Percentiles rank a stretch among this genome's conserved stretches.
These are phyloP conservation scores for Cercospora zeae-maydis DNA, from an alignment of 2,329 filamentous ascomycete species.

Conservation along the genomic window DNA sequence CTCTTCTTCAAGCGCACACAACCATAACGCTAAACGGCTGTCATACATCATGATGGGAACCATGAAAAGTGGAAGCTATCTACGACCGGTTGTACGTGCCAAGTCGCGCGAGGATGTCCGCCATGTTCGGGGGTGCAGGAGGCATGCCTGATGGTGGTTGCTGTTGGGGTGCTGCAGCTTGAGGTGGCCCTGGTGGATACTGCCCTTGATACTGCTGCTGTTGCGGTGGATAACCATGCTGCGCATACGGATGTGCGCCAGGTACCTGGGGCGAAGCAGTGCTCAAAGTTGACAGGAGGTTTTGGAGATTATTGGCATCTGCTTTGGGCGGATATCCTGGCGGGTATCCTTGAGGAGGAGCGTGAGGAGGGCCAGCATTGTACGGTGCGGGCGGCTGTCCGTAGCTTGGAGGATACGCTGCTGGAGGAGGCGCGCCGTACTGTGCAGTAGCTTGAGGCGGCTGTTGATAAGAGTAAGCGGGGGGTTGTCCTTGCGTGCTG, in stretches of 20 bases:
- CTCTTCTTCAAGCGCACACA: background rate
- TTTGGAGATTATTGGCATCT: slow-evolving; percentile 67
- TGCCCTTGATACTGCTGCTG: slow-evolving; percentile 18
- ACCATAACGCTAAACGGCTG: background rate
- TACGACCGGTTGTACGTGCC: slow-evolving; percentile 41
- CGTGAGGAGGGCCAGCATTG: slow-evolving; percentile 31
- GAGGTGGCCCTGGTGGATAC: slow-evolving; percentile 29
- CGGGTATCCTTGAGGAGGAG: slow-evolving; percentile 36
- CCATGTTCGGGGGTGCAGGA: slow-evolving; percentile 57
- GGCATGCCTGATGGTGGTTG: slow-evolving; percentile 47
- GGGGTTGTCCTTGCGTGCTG: slow-evolving; percentile 15
- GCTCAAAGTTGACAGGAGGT: slow-evolving; percentile 60
- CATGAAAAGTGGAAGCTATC: background rate
- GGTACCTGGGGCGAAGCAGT: slow-evolving; percentile 32
- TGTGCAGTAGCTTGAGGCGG: slow-evolving; percentile 38
- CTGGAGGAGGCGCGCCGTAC: slow-evolving; percentile 19
- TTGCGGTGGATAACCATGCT: slow-evolving; percentile 20
- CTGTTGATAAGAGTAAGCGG: slow-evolving; percentile 32
- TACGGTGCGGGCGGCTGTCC: slow-evolving; percentile 33
- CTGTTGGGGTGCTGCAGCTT: slow-evolving; percentile 1
- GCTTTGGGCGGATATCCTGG: slow-evolving; percentile 52
- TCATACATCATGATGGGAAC: background rate
- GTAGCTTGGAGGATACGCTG: slow-evolving; percentile 19
- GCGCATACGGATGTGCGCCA: slow-evolving; percentile 15
- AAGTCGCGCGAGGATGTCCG: slow-evolving; percentile 72